Evolutionary conservation across 331 rosid genomes (phyloP).

Genomic region (Saraca asoca): DNA sequence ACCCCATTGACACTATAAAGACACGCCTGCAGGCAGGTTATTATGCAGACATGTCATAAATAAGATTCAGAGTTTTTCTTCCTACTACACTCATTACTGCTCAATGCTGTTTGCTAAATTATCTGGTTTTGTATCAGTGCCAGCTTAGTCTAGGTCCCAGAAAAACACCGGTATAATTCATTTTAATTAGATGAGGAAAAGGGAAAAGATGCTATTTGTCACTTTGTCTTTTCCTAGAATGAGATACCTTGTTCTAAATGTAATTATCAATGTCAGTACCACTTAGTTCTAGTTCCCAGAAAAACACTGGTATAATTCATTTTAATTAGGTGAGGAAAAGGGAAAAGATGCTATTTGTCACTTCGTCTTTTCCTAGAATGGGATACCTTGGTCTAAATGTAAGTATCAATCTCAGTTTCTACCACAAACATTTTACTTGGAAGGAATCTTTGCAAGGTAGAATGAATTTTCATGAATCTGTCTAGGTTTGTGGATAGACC

Average conservation of each 20-base stretch:
- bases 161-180: slow-evolving; percentile 9
- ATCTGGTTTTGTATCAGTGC: slow-evolving; percentile 23
- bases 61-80: slow-evolving; percentile 29
- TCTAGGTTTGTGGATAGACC: neutral
- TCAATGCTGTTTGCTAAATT: slow-evolving; percentile 28
- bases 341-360: neutral
- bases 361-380: neutral
- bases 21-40: slow-evolving; percentile 89
- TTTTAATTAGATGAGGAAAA: slow-evolving; percentile 17
- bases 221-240: neutral
- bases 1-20: slow-evolving; percentile 93
- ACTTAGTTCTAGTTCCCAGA: slow-evolving; percentile 14
- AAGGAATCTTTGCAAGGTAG: slow-evolving; percentile 10
- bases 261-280: slow-evolving; percentile 4
- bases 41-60: slow-evolving; percentile 6
- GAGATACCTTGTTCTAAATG: neutral
- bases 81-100: slow-evolving; percentile 23
- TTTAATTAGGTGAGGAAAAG: slow-evolving; percentile 16
- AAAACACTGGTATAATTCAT: slow-evolving; percentile 8
- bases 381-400: neutral
- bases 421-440: neutral
- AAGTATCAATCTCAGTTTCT: slow-evolving; percentile 20
- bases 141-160: slow-evolving; percentile 16
- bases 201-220: neutral
- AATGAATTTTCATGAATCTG: slow-evolving; percentile 7